phyloP scores from a whole-genome alignment of 106 monocot species.

The Dactylorhiza incarnata region DNA sequence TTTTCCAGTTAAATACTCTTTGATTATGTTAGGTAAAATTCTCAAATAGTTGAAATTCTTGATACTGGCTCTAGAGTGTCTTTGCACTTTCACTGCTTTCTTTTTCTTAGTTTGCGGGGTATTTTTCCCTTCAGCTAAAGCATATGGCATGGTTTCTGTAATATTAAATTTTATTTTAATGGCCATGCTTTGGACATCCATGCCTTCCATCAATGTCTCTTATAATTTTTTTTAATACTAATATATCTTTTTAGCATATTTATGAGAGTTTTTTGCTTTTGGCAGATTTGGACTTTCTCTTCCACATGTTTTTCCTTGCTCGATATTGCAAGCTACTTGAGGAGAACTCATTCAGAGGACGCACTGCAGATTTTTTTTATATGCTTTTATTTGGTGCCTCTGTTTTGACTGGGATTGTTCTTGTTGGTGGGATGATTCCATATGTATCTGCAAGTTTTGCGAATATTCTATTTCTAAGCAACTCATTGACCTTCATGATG shows the following conservation, averaged over 20 bases:
- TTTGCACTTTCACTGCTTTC: not conserved
- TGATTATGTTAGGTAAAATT: not conserved
- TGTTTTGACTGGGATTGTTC: conserved; percentile 72
- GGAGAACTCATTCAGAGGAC: conserved; percentile 97
- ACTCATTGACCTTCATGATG: conserved; percentile 99
- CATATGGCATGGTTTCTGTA: not conserved
- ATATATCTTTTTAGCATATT: not conserved
- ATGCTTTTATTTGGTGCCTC: conserved; percentile 98
- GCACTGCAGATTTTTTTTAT: conserved; percentile 95
- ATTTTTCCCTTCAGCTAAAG: not conserved
- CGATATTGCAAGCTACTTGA: conserved; percentile 97
- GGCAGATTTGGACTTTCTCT: conserved; percentile 92
- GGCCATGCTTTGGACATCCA: not conserved
- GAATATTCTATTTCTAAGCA: conserved; percentile 86
- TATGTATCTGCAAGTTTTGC: conserved; percentile 81
- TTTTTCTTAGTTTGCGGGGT: not conserved
- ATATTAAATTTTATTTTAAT: not conserved
- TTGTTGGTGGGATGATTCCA: conserved; percentile 94
- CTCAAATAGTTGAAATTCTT: not conserved
- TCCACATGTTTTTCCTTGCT: conserved; percentile 99
- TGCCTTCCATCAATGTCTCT: not conserved
- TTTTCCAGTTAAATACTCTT: not conserved
- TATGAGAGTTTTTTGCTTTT: conserved; percentile 2
- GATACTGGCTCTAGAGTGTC: not conserved
- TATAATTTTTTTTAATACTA: too few species aligned